phyloP scores from a whole-genome alignment of 2,329 filamentous ascomycete species.

The Ophiostoma sp. region DNA sequence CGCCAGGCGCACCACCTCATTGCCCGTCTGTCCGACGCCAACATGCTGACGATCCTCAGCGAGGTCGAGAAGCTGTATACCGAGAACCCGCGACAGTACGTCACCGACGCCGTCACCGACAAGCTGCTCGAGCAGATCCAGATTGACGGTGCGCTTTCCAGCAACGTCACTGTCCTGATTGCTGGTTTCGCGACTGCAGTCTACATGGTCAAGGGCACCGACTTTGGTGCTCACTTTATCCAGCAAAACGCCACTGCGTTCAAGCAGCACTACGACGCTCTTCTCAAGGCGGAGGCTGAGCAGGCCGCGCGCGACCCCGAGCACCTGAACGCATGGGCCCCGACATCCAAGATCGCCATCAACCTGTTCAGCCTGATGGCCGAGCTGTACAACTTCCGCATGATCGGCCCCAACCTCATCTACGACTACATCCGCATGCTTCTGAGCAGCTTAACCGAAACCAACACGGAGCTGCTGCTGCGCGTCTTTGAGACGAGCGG shows the following conservation, averaged over 20 bases:
- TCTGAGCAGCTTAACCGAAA: conserved; percentile 67
- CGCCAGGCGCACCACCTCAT: conserved; percentile 82
- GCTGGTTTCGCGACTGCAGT: conserved; percentile 84
- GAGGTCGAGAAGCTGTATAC: conserved; percentile 81
- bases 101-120: conserved; percentile 74
- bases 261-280: conserved; percentile 55
- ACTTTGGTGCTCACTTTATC: conserved; percentile 82
- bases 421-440: conserved; percentile 88
- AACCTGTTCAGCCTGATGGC: conserved; percentile 80
- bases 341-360: conserved; percentile 54
- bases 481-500: conserved; percentile 79
- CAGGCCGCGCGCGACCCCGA: conserved; percentile 24
- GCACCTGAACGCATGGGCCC: conserved; percentile 18
- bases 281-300: conserved; percentile 31
- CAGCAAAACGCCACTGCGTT: conserved; percentile 56
- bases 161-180: conserved; percentile 85
- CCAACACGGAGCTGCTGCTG: conserved; percentile 82
- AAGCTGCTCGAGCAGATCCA: conserved; percentile 73
- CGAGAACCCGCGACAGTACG: conserved; percentile 77
- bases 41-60: conserved; percentile 74
- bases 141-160: conserved; percentile 70
- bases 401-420: conserved; percentile 73
- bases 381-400: conserved; percentile 87
- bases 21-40: conserved; percentile 89
- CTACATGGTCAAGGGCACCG: conserved; percentile 80